These are phyloP conservation scores for thale cress (Arabidopsis thaliana) DNA, from an alignment of 345 rosid genomes.

Conservation along the genomic window TAIR10.1 NC_003074.8:7049001-7049500, in stretches of 20 bases:
- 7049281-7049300: conserved; percentile 51
- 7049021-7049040: conserved; percentile 49
- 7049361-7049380: conserved; percentile 53
- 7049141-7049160: conserved; percentile 85
- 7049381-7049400: conserved; percentile 25
- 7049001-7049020: conserved; percentile 64
- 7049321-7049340: conserved; percentile 65
- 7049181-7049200: conserved; percentile 54
- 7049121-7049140: conserved; percentile 46
- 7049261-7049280: conserved; percentile 59
- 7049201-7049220: conserved; percentile 59
- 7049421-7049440: conserved; percentile 20
- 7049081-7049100: conserved; percentile 45
- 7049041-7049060: conserved; percentile 55
- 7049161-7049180: conserved; percentile 79
- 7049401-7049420: conserved; percentile 13
- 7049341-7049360: conserved; percentile 66
- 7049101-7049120: conserved; percentile 41
- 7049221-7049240: conserved; percentile 47
- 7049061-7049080: conserved; percentile 76
- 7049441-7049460: conserved; percentile 60
- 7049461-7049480: conserved; percentile 87
- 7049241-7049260: conserved; percentile 64
- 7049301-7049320: conserved; percentile 56
- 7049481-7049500: conserved; percentile 81